A percentile compares a stretch with the other conserved stretches of the same genome.
Evolutionary conservation across 1,284 basidiomycete genomes (phyloP).

Genomic region (Marasmius sp.): DNA sequence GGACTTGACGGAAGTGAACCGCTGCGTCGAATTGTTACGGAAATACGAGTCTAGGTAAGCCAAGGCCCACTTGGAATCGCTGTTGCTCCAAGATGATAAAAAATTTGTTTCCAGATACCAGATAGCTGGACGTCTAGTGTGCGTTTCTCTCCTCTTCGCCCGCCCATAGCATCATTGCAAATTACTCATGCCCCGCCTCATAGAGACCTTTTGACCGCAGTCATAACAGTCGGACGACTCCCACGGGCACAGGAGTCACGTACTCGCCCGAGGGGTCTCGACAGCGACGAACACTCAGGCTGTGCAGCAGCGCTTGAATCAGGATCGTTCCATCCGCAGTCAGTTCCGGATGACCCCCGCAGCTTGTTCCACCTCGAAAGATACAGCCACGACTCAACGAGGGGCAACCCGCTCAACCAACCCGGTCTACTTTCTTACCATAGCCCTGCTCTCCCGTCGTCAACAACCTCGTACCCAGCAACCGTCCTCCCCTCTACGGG

Average conservation of each 20-base stretch:
- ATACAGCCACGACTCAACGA: neutral
- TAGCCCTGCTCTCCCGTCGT: too few species aligned
- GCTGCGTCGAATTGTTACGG: slow-evolving; percentile 62
- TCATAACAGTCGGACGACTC: neutral
- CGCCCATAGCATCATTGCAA: neutral
- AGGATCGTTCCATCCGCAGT: neutral
- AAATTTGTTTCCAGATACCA: slow-evolving; percentile 36
- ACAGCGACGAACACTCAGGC: neutral
- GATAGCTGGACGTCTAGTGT: slow-evolving; percentile 37
- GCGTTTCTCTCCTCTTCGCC: neutral
- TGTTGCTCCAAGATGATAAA: neutral
- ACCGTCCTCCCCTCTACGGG: too few species aligned
- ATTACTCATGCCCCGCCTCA: neutral
- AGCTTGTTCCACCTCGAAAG: neutral
- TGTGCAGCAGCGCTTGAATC: neutral
- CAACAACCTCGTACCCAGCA: too few species aligned
- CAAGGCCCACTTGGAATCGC: neutral
- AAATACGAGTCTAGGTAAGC: slow-evolving; percentile 48
- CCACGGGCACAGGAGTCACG: neutral
- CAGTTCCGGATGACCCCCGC: neutral
- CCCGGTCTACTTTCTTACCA: neutral
- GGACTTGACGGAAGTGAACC: slow-evolving; percentile 70
- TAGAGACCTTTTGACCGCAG: slow-evolving; percentile 4
- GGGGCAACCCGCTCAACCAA: neutral
- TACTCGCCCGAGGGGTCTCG: slow-evolving; percentile 1